Conservation (phyloP, 495 filamentous ascomycete genomes). For the Penicillium turbatum region DNA sequence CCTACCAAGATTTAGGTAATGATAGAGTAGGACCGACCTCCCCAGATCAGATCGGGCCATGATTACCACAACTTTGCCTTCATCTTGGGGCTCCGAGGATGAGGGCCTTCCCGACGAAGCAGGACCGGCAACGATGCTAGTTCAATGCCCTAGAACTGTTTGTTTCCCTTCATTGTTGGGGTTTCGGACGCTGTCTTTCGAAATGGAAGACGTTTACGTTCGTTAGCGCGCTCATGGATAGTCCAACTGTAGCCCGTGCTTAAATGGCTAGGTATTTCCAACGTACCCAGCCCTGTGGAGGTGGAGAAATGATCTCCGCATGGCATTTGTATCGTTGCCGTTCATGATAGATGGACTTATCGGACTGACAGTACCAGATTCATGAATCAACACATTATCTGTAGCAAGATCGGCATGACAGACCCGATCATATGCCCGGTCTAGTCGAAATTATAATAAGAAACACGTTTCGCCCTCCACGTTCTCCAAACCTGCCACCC, state of each 20-base stretch:
- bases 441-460: not conserved
- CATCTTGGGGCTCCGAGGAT: too few species aligned
- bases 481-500: conserved; percentile 4
- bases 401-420: too few species aligned
- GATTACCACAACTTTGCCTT: too few species aligned
- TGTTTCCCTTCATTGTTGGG: not conserved
- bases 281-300: not conserved
- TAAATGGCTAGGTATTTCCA: too few species aligned
- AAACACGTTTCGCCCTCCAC: not conserved
- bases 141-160: too few species aligned
- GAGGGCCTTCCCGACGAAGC: too few species aligned
- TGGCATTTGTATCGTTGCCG: not conserved
- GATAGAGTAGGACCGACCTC: too few species aligned
- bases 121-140: too few species aligned
- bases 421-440: not conserved
- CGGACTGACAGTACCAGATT: too few species aligned
- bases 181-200: not conserved
- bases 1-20: too few species aligned
- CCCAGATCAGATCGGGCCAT: too few species aligned
- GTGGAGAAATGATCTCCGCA: conserved; percentile 1
- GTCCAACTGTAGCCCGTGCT: not conserved
- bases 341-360: too few species aligned
- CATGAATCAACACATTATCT: not conserved
- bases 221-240: not conserved
- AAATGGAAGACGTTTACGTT: not conserved